Base-by-base conservation (phyloP, 1,139 yeast species). In the Geotrichum armillariae region DNA sequence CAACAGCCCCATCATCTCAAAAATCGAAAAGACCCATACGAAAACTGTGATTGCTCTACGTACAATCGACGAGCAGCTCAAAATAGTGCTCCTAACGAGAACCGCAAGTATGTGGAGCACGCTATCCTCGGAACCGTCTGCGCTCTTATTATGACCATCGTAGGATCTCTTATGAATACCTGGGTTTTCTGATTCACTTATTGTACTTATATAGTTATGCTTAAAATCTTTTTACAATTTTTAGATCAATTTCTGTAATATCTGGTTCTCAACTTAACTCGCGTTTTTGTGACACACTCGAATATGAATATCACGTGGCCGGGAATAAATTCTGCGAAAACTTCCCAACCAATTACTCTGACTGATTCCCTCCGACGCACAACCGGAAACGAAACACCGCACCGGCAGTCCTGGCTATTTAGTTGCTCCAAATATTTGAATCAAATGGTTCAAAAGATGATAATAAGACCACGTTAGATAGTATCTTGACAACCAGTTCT, bases 41-140 rank as follows among this genome's bases (percentile, higher is more conserved):
- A 40, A 14, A n/a, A n/a, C n/a, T 46, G 50, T 27, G 50, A 46
- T 27, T 46, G 50, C 25, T 40, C 50, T 3, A 16, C 33, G 4
- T 39, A 25, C 22, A 46, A 38, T 21, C n/a, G 39, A 11, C 27
- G 27, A 14, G 33, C 33, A 11, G 11, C 21, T 11, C 21, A 38
- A 23, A 46, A 39, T n/a, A 18, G 34, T 2, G 46, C 45, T n/a
- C 17, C 50, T 3, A 23, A 33, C 21, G 39, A 33, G 16, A 34
- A 17, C 12, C 43, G 31, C 22, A 34, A n/a, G n/a, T 34, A 46
- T 20, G 25, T 40, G 18, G 45, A 33, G 20, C 40, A 46, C n/a
- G 50, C 40, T 17, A 32, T 40, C n/a, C 32, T 46, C 9, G 46
- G 46, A 7, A 34, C 38, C 4, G 23, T 38, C 4, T 23, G 36